A percentile compares a stretch with the other conserved stretches of the same genome.
Evolutionary conservation across 345 rosid species (phyloP).

Genomic region (Euclidium syriacum): DNA sequence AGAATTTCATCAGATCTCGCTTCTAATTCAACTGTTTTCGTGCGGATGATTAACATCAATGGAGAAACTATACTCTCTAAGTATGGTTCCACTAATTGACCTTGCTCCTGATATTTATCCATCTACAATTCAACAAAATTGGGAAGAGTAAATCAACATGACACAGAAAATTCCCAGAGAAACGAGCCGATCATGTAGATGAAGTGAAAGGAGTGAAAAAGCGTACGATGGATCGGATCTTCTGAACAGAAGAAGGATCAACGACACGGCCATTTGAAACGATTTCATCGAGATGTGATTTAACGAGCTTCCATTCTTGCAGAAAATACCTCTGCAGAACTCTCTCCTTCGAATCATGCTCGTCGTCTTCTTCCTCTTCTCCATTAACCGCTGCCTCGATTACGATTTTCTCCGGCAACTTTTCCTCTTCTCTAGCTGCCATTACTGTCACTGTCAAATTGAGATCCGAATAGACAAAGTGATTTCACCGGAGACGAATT

Average conservation of each 20-base stretch:
- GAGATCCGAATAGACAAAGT: background rate
- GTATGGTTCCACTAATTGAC: constrained; percentile 86
- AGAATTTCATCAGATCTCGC: constrained; percentile 49
- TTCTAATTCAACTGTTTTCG: constrained; percentile 48
- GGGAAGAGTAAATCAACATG: background rate
- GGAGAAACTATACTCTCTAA: constrained; percentile 81
- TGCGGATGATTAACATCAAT: constrained; percentile 65
- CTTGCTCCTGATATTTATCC: constrained; percentile 92
- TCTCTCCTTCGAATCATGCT: constrained; percentile 63
- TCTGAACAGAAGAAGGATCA: constrained; percentile 55
- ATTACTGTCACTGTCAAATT: constrained; percentile 8
- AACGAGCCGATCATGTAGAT: background rate
- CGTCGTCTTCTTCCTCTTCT: constrained; percentile 64
- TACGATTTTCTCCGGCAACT: constrained; percentile 14
- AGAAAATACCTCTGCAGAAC: constrained; percentile 77
- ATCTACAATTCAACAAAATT: constrained; percentile 38
- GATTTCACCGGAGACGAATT: background rate
- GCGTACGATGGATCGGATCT: constrained; percentile 77
- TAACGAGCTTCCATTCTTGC: constrained; percentile 80
- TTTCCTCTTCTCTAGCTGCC: constrained; percentile 30
- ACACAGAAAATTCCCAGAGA: background rate
- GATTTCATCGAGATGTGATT: constrained; percentile 63
- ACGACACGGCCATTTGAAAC: constrained; percentile 57
- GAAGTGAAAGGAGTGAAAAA: background rate
- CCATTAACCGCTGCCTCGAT: background rate